These are phyloP conservation scores for Penicillium brevicompactum DNA, from an alignment of 2,329 filamentous ascomycete species.

Conservation along the genomic window DNA sequence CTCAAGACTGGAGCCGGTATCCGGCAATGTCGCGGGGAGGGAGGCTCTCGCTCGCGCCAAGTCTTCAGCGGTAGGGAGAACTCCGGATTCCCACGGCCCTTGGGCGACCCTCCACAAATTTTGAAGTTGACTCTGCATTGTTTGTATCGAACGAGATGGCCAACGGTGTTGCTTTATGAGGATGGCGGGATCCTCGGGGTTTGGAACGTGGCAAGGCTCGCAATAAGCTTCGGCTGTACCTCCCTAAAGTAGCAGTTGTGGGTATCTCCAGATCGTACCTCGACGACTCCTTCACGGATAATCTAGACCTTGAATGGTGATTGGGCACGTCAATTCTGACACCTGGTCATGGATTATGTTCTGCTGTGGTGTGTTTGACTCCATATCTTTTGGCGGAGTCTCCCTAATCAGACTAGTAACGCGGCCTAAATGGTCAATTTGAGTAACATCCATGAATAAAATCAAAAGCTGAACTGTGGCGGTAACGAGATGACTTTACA, in stretches of 20 bases:
- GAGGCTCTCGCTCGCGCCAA: conserved; percentile 37
- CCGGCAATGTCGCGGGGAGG: conserved; percentile 32
- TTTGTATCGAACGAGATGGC: not conserved
- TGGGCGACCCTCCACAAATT: conserved; percentile 35
- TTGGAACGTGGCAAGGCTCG: conserved; percentile 2
- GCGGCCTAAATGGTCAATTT: no score
- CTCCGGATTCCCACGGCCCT: conserved; percentile 29
- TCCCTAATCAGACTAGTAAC: no score
- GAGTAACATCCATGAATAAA: no score
- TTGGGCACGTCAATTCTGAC: not conserved
- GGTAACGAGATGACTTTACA: no score
- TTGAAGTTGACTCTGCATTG: conserved; percentile 24
- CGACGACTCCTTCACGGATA: not conserved
- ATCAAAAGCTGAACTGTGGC: no score
- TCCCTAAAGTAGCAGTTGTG: conserved; percentile 10
- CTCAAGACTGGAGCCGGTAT: conserved; percentile 34
- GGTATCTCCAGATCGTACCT: not conserved
- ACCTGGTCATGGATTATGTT: not conserved
- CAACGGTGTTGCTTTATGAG: conserved; percentile 9
- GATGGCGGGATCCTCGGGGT: conserved; percentile 20
- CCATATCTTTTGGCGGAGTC: no score
- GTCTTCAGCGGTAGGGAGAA: conserved; percentile 35
- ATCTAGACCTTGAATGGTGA: not conserved
- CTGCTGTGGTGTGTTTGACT: no score
- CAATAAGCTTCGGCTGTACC: conserved; percentile 17